phyloP scores from a whole-genome alignment of 176 grass and related monocot genomes.

The Triticum dicoccoides region DNA sequence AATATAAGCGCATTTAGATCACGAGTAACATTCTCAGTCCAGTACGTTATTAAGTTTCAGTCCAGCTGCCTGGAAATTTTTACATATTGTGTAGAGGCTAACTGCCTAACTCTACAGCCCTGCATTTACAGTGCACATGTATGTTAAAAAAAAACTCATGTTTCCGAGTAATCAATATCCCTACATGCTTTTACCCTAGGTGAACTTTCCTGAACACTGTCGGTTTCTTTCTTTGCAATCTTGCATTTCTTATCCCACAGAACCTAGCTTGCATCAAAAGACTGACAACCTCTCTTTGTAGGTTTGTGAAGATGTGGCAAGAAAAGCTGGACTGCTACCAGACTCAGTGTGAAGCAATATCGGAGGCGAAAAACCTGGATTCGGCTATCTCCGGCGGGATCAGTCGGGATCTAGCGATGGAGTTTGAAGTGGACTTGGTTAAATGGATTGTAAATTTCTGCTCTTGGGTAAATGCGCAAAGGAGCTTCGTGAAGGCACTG shows the following conservation, averaged over 20 bases:
- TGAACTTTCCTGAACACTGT: neutral
- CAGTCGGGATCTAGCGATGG: conserved; percentile 41
- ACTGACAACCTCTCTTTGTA: conserved; percentile 40
- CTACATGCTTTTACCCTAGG: neutral
- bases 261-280: neutral
- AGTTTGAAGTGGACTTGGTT: conserved; percentile 83
- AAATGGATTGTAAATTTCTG: conserved; percentile 84
- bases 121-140: neutral
- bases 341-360: conserved; percentile 57
- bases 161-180: neutral
- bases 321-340: conserved; percentile 75
- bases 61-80: neutral
- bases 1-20: no score
- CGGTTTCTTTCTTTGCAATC: neutral
- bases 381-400: conserved; percentile 38
- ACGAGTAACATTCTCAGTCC: neutral
- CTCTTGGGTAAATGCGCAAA: conserved; percentile 77
- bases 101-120: neutral
- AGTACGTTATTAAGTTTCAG: neutral
- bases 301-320: conserved; percentile 84
- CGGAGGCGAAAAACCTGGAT: conserved; percentile 60
- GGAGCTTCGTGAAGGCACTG: conserved; percentile 68
- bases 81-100: neutral
- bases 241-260: conserved; percentile 4
- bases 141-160: no score